A percentile compares a stretch with the other conserved stretches of the same genome.
These are phyloP conservation scores for Arabidopsis hybrid DNA, from an alignment of 441 rosid genomes.

Conservation along the genomic window DNA sequence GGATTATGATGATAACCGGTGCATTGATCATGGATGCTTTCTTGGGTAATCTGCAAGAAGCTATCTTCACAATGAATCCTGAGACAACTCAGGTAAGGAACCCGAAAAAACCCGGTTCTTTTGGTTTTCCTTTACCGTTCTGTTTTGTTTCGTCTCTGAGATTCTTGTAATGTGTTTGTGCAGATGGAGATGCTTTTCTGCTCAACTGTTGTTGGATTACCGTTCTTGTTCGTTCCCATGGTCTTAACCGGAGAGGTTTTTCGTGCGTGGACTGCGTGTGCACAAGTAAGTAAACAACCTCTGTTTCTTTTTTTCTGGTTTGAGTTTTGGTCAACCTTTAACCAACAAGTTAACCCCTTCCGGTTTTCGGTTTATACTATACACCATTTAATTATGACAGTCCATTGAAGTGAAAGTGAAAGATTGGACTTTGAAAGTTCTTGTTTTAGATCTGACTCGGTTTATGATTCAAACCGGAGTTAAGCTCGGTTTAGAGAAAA, in stretches of 20 bases:
- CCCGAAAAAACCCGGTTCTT: not conserved
- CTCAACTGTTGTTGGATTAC: constrained; percentile 85
- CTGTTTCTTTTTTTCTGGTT: constrained; percentile 9
- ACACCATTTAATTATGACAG: not conserved
- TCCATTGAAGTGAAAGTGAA: constrained; percentile 24
- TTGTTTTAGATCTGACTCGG: constrained; percentile 18
- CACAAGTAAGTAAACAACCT: constrained; percentile 57
- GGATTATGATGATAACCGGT: constrained; percentile 80
- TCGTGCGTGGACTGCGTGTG: constrained; percentile 87
- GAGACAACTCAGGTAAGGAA: constrained; percentile 81
- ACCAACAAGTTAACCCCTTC: not conserved
- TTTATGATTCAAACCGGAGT: constrained; percentile 4
- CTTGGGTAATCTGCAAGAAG: constrained; percentile 92
- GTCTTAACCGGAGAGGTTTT: constrained; percentile 79
- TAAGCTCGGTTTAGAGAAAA: constrained; percentile 11
- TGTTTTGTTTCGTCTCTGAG: not conserved
- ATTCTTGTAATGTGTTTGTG: constrained; percentile 15
- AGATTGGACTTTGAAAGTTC: constrained; percentile 18
- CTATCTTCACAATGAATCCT: constrained; percentile 82
- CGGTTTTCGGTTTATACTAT: not conserved
- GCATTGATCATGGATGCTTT: constrained; percentile 90
- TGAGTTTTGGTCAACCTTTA: not conserved
- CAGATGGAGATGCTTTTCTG: constrained; percentile 98
- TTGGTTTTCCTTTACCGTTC: not conserved
- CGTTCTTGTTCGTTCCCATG: constrained; percentile 90